Evolutionary conservation across 805 yeast genomes (phyloP).

Genomic region (Metschnikowia peoriensis): DNA sequence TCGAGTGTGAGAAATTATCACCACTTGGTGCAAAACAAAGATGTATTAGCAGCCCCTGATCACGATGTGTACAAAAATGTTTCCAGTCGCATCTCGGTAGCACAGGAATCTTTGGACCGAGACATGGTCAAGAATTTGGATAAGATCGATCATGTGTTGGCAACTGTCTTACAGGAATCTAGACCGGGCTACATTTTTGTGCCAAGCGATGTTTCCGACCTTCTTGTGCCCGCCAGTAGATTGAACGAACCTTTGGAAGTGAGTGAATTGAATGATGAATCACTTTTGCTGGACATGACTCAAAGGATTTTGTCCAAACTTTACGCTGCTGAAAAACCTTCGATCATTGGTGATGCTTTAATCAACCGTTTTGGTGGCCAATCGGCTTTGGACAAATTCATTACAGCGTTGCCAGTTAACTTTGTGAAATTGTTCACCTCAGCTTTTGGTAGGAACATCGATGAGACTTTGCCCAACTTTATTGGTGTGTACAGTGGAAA

Average conservation of each 20-base stretch:
- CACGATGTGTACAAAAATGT: slow-evolving; percentile 65
- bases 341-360: slow-evolving; percentile 68
- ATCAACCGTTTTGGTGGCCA: slow-evolving; percentile 59
- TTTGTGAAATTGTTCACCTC: slow-evolving; percentile 52
- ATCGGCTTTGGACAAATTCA: slow-evolving; percentile 46
- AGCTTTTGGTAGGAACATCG: slow-evolving; percentile 68
- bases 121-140: slow-evolving; percentile 29
- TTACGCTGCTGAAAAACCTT: slow-evolving; percentile 55
- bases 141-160: slow-evolving; percentile 68
- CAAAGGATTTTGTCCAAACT: slow-evolving; percentile 46
- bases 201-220: slow-evolving; percentile 67
- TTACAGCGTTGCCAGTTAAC: slow-evolving; percentile 37
- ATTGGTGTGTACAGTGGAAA: slow-evolving; percentile 74
- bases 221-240: slow-evolving; percentile 22
- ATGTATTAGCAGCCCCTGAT: slow-evolving; percentile 54
- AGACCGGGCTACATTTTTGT: slow-evolving; percentile 82
- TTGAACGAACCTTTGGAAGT: slow-evolving; percentile 20
- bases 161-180: slow-evolving; percentile 50
- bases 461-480: slow-evolving; percentile 64
- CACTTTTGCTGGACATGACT: slow-evolving; percentile 22
- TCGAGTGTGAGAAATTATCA: slow-evolving; percentile 38
- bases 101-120: slow-evolving; percentile 36
- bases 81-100: slow-evolving; percentile 57
- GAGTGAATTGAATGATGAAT: slow-evolving; percentile 14
- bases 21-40: slow-evolving; percentile 56